Base-by-base conservation (phyloP, 441 rosid genomes). In the Syzygium malaccense region DNA sequence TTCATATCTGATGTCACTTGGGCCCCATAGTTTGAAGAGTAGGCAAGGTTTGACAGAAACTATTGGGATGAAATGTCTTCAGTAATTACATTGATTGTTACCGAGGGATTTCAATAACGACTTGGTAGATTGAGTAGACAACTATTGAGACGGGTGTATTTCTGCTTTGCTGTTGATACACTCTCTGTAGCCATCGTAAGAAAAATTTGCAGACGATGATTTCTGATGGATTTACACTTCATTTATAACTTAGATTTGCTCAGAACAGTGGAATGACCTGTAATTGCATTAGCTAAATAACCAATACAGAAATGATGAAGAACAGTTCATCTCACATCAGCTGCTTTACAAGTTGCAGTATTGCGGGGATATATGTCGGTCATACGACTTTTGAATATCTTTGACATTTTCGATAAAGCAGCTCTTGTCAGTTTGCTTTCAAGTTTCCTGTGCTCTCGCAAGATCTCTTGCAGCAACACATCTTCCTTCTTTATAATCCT, bases 71-170 rank as follows among this genome's bases (percentile, higher is more conserved):
- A 41, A 75, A 75, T 75, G 51, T 75, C 83, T 75, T 41, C 14
- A 41, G 83, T 75, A 1, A 14, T 0, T 75, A 0, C 51, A 0
- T 75, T n/a, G n/a, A 41, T 48, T 0, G 0, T 75, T 41, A 25
- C 51, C 5, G 2, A 41, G n/a, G n/a, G 53, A 41, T 18, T 41
- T 41, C 18, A 0, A 41, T 0, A 14, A 75, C 13, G 1, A 75
- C 83, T 23, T 0, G 83, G 18, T 75, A 75, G 83, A 75, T 75
- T 41, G n/a, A 75, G 13, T 41, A 23, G 53, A 75, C n/a, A 1
- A 23, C 51, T 37, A 23, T 25, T 41, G 83, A 75, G 1, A 23
- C 0, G 0, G 51, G 4, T 23, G 83, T 1, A 37, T 75, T 23
- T 1, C 83, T 41, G 83, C n/a, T 23, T 41, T 6, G 18, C n/a